A percentile compares a stretch with the other conserved stretches of the same genome.
Evolutionary conservation across 805 yeast genomes (phyloP).

Genomic region (Ogataea henricii): DNA sequence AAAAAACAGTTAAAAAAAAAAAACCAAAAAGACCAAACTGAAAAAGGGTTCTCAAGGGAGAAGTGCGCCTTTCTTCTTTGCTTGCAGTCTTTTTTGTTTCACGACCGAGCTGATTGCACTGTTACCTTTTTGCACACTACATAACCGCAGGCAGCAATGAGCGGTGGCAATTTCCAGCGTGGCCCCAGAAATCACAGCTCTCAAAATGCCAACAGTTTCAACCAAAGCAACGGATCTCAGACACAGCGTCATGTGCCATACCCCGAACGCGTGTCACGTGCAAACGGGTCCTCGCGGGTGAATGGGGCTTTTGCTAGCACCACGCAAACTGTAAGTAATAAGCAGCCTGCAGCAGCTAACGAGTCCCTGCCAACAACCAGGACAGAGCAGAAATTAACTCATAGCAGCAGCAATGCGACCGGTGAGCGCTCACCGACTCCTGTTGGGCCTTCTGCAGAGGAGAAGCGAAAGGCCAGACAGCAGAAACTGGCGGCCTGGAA

Average conservation of each 20-base stretch:
- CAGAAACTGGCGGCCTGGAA: constrained; percentile 64
- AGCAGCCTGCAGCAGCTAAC: too few relatives aligned
- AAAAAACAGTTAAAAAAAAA: neutral
- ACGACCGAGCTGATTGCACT: neutral
- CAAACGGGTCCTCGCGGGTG: too few relatives aligned
- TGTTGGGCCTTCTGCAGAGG: constrained; percentile 27
- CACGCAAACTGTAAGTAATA: constrained; percentile 2
- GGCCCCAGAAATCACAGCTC: too few relatives aligned
- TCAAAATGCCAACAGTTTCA: too few relatives aligned
- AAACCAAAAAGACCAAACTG: neutral
- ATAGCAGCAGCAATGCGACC: constrained; percentile 1
- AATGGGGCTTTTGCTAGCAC: neutral
- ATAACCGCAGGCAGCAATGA: too few relatives aligned
- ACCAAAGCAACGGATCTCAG: too few relatives aligned
- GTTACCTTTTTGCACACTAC: neutral
- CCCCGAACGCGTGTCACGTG: too few relatives aligned
- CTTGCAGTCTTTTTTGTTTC: too few relatives aligned
- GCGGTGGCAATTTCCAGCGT: too few relatives aligned
- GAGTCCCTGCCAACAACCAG: neutral
- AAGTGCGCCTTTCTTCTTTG: neutral
- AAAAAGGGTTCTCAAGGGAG: neutral
- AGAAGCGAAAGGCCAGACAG: constrained; percentile 44
- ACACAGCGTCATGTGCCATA: too few relatives aligned
- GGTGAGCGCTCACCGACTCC: constrained; percentile 1
- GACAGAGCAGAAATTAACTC: constrained; percentile 12